A percentile compares a stretch with the other conserved stretches of the same genome.
phyloP scores from a whole-genome alignment of 192 early-diverging fungal species.

The Podochytrium sp. region DNA sequence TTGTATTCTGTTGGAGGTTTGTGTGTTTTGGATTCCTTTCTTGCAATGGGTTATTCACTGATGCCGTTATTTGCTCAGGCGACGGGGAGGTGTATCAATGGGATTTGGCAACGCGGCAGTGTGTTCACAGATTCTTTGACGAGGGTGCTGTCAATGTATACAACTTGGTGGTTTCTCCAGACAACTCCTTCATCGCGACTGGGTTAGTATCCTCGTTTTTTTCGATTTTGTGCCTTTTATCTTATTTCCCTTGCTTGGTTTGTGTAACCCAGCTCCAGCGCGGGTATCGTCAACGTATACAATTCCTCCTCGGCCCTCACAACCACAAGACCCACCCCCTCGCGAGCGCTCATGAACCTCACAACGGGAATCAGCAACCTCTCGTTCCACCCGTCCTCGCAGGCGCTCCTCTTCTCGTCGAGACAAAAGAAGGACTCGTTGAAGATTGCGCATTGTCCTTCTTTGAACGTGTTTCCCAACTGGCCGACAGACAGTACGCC shows the following conservation, averaged over 20 bases:
- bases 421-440: constrained; percentile 76
- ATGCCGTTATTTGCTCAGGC: constrained; percentile 49
- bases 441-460: constrained; percentile 81
- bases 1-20: constrained; percentile 74
- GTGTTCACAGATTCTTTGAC: constrained; percentile 80
- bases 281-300: constrained; percentile 94
- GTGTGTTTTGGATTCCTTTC: background rate
- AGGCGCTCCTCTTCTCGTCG: constrained; percentile 81
- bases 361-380: constrained; percentile 78
- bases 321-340: constrained; percentile 60
- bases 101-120: constrained; percentile 75
- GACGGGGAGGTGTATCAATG: constrained; percentile 92
- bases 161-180: constrained; percentile 69
- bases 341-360: constrained; percentile 82
- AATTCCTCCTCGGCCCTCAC: constrained; percentile 48
- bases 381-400: constrained; percentile 84
- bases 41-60: background rate
- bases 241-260: background rate
- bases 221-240: too few relatives aligned
- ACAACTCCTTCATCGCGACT: constrained; percentile 77
- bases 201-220: constrained; percentile 61
- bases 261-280: constrained; percentile 52
- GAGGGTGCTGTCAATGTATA: constrained; percentile 80
- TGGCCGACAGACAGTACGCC: constrained; percentile 90
- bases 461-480: constrained; percentile 82